Evolutionary conservation across 192 early-diverging fungal genomes (phyloP).

Genomic region (Backusella liffmaniae): DNA sequence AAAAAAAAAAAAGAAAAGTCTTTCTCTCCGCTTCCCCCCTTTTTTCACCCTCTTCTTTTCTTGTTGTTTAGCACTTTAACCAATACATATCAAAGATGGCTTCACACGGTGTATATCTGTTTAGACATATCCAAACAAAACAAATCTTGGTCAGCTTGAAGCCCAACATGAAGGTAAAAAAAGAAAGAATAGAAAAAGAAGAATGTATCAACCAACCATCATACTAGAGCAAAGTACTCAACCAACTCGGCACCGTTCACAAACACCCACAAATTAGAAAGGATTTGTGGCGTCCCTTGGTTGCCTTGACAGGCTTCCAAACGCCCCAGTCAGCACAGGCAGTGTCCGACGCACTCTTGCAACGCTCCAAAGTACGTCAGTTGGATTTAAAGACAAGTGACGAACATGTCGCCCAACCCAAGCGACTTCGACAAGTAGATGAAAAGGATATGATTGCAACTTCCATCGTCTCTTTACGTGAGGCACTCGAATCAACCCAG

Average conservation of each 20-base stretch:
- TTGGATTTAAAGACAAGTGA: conserved; percentile 21
- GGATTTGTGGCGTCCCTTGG: conserved; percentile 53
- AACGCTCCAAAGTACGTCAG: conserved; percentile 42
- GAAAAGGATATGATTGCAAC: conserved; percentile 46
- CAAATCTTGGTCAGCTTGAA: conserved; percentile 50
- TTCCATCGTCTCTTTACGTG: conserved; percentile 43
- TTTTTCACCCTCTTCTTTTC: neutral
- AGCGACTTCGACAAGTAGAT: conserved; percentile 41
- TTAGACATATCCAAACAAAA: conserved; percentile 52
- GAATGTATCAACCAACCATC: too few species aligned
- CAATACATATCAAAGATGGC: conserved; percentile 7
- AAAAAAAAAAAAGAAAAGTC: too few species aligned
- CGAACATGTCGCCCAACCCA: conserved; percentile 39
- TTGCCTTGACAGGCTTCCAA: conserved; percentile 44
- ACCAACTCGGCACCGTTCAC: conserved; percentile 34
- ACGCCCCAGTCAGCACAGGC: conserved; percentile 39
- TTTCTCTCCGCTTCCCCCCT: too few species aligned
- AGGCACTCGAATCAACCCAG: conserved; percentile 38
- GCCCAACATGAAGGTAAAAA: conserved; percentile 44
- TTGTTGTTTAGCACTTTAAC: neutral
- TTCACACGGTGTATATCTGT: conserved; percentile 45
- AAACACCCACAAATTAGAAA: conserved; percentile 47
- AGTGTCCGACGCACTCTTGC: conserved; percentile 46
- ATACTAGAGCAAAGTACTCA: conserved; percentile 10
- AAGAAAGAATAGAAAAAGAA: neutral